Evolutionary conservation across 2,329 filamentous ascomycete species (phyloP).

Genomic region (Apiospora sp.): DNA sequence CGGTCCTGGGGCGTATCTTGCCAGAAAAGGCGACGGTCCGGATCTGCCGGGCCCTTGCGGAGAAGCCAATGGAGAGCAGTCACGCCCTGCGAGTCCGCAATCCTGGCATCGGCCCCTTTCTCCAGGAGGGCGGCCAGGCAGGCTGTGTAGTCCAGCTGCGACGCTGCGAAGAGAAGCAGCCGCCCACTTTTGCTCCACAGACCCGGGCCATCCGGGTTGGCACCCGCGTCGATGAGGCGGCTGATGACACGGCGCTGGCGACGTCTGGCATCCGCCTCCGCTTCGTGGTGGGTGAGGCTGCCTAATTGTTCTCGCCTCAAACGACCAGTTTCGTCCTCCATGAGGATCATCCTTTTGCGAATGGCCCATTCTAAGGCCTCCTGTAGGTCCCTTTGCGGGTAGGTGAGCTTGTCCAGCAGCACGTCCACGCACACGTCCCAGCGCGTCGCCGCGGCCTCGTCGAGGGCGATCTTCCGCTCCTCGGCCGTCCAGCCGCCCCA

Average conservation of each 20-base stretch:
- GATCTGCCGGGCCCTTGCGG: conserved; percentile 19
- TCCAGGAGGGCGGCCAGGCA: conserved; percentile 8
- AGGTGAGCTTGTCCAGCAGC: not conserved
- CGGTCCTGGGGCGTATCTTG: conserved; percentile 14
- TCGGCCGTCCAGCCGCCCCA: conserved; percentile 15
- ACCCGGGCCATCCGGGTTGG: not conserved
- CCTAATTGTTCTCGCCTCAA: not conserved
- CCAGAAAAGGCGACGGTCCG: not conserved
- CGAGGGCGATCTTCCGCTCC: not conserved
- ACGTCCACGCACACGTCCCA: conserved; percentile 19
- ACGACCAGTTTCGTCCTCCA: not conserved
- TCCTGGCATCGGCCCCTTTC: conserved; percentile 1
- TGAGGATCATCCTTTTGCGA: not conserved
- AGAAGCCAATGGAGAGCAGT: conserved; percentile 14
- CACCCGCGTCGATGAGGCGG: conserved; percentile 11
- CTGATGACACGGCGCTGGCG: conserved; percentile 13
- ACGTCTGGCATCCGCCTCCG: not conserved
- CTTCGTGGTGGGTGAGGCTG: not conserved
- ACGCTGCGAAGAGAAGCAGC: conserved; percentile 5
- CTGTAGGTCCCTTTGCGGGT: not conserved
- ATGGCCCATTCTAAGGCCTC: not conserved
- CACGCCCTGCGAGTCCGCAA: not conserved
- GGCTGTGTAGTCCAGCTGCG: conserved; percentile 6
- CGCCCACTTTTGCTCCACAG: not conserved
- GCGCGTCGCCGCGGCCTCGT: not conserved